Conservation (phyloP, 805 yeast genomes). For the Candida taoyuanica region DNA sequence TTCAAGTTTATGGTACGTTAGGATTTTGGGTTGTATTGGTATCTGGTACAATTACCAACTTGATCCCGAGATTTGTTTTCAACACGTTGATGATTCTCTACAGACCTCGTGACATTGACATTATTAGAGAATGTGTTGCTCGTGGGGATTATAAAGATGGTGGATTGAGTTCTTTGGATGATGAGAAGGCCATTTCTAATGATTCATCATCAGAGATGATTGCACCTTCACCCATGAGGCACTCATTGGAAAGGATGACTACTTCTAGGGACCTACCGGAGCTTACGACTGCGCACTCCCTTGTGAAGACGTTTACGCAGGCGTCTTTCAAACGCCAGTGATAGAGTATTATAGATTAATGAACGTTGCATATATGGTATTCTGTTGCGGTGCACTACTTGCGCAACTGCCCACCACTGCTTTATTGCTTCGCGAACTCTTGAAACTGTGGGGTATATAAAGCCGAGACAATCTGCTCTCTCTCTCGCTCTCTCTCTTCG, state of each 20-base stretch:
- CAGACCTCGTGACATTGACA: constrained; percentile 65
- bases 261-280: constrained; percentile 18
- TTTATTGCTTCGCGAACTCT: no score
- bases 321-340: constrained; percentile 1
- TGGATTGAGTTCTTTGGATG: constrained; percentile 3
- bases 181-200: constrained; percentile 11
- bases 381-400: no score
- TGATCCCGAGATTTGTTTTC: constrained; percentile 61
- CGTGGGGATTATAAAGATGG: constrained; percentile 48
- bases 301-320: constrained; percentile 15
- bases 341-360: no score
- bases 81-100: constrained; percentile 48
- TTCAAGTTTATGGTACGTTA: constrained; percentile 55
- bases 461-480: no score
- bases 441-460: no score
- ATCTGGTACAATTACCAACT: constrained; percentile 54
- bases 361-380: no score
- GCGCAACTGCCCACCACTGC: no score
- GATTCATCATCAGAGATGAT: constrained; percentile 7
- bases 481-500: no score
- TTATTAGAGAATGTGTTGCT: constrained; percentile 66
- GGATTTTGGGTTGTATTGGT: constrained; percentile 63
- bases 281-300: constrained; percentile 13
- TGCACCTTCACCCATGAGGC: constrained; percentile 1
- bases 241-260: constrained; percentile 15